Conservation (phyloP, 495 filamentous ascomycete species). For the Pseudomonodictys pantanalensis region DNA sequence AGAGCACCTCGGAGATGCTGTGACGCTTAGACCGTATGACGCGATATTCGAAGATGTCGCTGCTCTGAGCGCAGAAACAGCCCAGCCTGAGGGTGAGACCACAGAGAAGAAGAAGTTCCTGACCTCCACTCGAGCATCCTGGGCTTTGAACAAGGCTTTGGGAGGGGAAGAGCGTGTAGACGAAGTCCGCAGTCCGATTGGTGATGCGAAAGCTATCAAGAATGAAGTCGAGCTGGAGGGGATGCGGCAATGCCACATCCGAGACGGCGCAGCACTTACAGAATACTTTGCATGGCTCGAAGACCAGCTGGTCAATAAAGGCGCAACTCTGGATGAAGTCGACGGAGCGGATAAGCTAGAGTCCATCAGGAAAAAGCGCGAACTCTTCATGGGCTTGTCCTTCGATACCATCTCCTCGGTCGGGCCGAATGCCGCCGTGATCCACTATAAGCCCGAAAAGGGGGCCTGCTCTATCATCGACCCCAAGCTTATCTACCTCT, state of each 20-base stretch:
- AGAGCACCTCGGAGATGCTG: constrained; percentile 67
- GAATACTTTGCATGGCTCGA: constrained; percentile 98
- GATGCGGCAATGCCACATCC: constrained; percentile 90
- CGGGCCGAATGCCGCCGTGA: constrained; percentile 91
- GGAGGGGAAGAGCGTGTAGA: constrained; percentile 88
- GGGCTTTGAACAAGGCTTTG: constrained; percentile 83
- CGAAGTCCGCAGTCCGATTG: constrained; percentile 80
- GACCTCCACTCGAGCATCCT: constrained; percentile 86
- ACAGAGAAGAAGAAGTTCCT: constrained; percentile 64
- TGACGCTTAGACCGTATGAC: constrained; percentile 78
- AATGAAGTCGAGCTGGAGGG: constrained; percentile 88
- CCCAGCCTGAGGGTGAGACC: constrained; percentile 35
- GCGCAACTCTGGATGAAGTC: constrained; percentile 78
- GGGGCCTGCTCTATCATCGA: constrained; percentile 82
- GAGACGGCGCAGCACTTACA: constrained; percentile 87
- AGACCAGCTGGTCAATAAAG: constrained; percentile 73
- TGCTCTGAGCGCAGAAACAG: constrained; percentile 48
- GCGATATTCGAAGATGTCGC: constrained; percentile 76
- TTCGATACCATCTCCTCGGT: constrained; percentile 97
- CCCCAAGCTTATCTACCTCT: constrained; percentile 84
- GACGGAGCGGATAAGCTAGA: constrained; percentile 89
- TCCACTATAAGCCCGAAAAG: constrained; percentile 92
- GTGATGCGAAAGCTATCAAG: constrained; percentile 97
- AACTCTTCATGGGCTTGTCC: constrained; percentile 84
- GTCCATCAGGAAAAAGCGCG: constrained; percentile 71